Percentiles rank a stretch among this genome's conserved stretches.
Evolutionary conservation across 768 basidiomycete genomes (phyloP).

Genomic region (Tricholoma sp.): DNA sequence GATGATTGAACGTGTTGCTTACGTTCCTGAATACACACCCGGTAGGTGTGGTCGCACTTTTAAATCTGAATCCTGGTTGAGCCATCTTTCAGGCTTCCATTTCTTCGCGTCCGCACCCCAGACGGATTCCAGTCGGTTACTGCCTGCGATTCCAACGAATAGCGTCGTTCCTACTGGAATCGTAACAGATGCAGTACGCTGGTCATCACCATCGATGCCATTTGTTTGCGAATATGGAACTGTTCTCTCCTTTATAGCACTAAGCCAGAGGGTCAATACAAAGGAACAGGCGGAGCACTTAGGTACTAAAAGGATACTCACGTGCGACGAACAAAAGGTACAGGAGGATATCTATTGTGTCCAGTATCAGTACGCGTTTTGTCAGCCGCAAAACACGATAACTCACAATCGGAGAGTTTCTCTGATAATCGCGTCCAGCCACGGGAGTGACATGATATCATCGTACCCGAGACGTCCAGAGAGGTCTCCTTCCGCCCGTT

Average conservation of each 20-base stretch:
- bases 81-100: conserved; percentile 49
- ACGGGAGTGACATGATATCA: conserved; percentile 30
- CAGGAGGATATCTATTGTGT: conserved; percentile 35
- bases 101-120: conserved; percentile 46
- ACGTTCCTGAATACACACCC: conserved; percentile 49
- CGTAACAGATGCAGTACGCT: conserved; percentile 24
- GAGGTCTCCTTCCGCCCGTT: conserved; percentile 11
- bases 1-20: conserved; percentile 16
- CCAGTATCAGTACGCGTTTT: not conserved
- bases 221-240: conserved; percentile 30
- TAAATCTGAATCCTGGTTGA: conserved; percentile 1
- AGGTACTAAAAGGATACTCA: conserved; percentile 21
- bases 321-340: conserved; percentile 42
- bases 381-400: not conserved
- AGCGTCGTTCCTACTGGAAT: conserved; percentile 45
- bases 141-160: conserved; percentile 42
- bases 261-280: conserved; percentile 12
- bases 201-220: conserved; percentile 14
- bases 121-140: conserved; percentile 42
- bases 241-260: conserved; percentile 37
- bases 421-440: conserved; percentile 41
- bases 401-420: conserved; percentile 43
- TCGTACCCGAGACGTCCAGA: conserved; percentile 27
- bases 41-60: conserved; percentile 29
- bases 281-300: not conserved